Evolutionary conservation across 495 filamentous ascomycete genomes (phyloP), one percentile per base, ranked within the genome.

Genomic region (Cetradonia linearis): DNA sequence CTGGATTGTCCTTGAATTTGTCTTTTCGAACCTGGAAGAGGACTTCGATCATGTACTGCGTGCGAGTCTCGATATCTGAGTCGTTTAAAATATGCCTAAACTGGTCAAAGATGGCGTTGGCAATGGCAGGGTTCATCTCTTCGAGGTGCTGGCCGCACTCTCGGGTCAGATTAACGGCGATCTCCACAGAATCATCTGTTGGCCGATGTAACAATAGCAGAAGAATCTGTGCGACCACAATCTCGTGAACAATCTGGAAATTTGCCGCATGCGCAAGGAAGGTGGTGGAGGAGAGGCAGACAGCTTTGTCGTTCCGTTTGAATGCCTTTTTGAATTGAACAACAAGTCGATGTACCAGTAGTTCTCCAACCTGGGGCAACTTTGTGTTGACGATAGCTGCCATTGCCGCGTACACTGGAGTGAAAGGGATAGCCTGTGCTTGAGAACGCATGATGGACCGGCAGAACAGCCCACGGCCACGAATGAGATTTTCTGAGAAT

Each of bases 1-100:
- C 84, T 8, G 83, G 89, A 63, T 96, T 89, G 67, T 97, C 89
- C 74, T 96, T 96, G 75, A 92, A 99, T 54, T 86, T 85, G 70
- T 97, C 93, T 71, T 96, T 97, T 56, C 93, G 83, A 36, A 96
- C 85, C 71, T 97, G 91, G 72, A 99, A 97, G 58, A 99, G 75
- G 10, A 96, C 92, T 69, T 99, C 93, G 62, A 99, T 94, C 90
- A 95, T 95, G 71, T 96, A 97, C 73, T 97, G 93, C 34, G 91
- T 88, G 60, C 93, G 78, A 74, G 95, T 95, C 67, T 99, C 93
- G 67, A 97, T 92, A 67, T 91, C 89, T 38, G 89, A 88, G 70
- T 97, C 94, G 71, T 97, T 90, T 10, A 99, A 77, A 64, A 97
- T 97, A 60, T 83, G 90, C 55, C 93, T 76, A 75, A 99, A 94